Base-by-base conservation (phyloP, 2,329 filamentous ascomycete species). In the Fusarium sp. region DNA sequence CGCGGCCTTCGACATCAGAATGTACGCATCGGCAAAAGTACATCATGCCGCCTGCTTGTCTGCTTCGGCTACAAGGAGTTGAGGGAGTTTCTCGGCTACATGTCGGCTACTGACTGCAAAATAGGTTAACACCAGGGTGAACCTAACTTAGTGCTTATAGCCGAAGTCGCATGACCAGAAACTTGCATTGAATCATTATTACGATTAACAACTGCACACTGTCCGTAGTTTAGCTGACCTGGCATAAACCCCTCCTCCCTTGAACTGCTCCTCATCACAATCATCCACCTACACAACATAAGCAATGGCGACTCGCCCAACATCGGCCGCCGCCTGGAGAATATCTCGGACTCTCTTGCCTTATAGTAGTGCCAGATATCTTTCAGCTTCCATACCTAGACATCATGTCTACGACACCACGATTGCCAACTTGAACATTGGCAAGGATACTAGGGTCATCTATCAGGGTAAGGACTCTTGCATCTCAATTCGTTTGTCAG, bases 401-500 rank as follows among this genome's bases (percentile, higher is more conserved):
- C 21, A 35, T 11, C 21, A 35, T 20, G 11, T 6, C 18, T 54
- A 46, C 23, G 50, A 54, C n/a, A 3, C 18, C 10, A 54, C 50
- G 5, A 21, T 54, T 54, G 29, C 39, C 21, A 54, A 46, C 8
- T 28, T 54, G 39, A 46, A 46, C 3, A 54, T 54, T 21, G 50
- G 6, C 18, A 54, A 46, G 18, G 8, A 28, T 28, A 53, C 49
- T 20, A 43, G 72, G 24, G 77, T 81, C 3, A 78, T 81, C 18
- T 80, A 77, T 26, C 79, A 81, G 66, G 79, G 78, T 77, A 48
- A 12, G 37, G 26, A 5, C 6, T 42, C n/a, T n/a, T n/a, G n/a
- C n/a, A n/a, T n/a, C n/a, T n/a, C 6, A 21, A n/a, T 23, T 31
- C 11, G 11, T 41, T 12, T 11, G 5, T 28, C 44, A 49, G 12